Base-by-base conservation (phyloP, 116 monocot genomes). In the Trichopus zeylanicus region DNA sequence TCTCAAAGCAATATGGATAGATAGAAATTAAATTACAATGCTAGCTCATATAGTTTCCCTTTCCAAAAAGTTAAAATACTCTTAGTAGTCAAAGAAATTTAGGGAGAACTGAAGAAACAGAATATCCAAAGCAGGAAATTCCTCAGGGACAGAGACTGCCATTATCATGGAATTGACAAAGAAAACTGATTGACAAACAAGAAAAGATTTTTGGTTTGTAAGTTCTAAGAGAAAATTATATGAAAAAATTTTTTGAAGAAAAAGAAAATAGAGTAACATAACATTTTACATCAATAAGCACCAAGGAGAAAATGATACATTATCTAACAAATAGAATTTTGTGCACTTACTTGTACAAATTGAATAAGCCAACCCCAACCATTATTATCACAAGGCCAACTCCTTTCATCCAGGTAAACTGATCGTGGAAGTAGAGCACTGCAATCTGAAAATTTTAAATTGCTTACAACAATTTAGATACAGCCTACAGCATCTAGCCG, bases 301-400 rank as follows among this genome's bases (percentile, higher is more conserved):
- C 5, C 18, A 20, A 37, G 11, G 16, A 30, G 25, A 35, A 31
- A 8, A 38, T 18, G 5, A 7, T 22, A 49, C 23, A 49, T 49
- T 22, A n/a, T 42, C 18, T 3, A 42, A 42, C 8, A 21, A 8
- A 9, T 4, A 24, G 23, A 9, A 49, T 18, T 34, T n/a, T 34
- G 28, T 29, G 32, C 6, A 80, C 95, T 83, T 83, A 95, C 95
- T 95, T 95, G 87, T 87, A 95, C 86, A 75, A 83, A 63, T 95
- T 95, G 79, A 95, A 95, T 62, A 95, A 84, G 51, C 90, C 59
- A 53, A 90, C 95, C 29, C 95, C 95, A 60, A 87, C 33, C 84
- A 90, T 78, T 60, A 95, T 95, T n/a, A 70, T 81, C 27, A 84
- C 11, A 60, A 95, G 89, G 34, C 95, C 95, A 33, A 77, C 3